Evolutionary conservation across 2,329 filamentous ascomycete species (phyloP).

Genomic region (Teratosphaeria viscida): DNA sequence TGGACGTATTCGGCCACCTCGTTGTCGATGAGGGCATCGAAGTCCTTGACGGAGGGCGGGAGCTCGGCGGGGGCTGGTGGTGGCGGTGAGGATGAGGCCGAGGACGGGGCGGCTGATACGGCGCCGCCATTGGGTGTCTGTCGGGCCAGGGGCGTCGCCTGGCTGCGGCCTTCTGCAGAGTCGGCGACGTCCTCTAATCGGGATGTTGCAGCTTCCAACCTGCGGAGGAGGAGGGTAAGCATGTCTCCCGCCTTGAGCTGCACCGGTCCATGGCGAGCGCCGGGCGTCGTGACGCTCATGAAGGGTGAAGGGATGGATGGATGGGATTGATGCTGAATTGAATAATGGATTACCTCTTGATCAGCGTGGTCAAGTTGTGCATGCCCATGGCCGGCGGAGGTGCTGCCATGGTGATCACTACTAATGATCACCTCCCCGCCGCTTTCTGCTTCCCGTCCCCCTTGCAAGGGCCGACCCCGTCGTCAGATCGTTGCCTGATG

Average conservation of each 20-base stretch:
- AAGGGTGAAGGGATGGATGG: background rate
- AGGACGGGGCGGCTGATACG: constrained; percentile 6
- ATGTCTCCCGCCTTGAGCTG: constrained; percentile 15
- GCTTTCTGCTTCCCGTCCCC: background rate
- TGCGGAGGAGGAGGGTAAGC: constrained; percentile 45
- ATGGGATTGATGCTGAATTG: background rate
- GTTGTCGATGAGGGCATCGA: constrained; percentile 65
- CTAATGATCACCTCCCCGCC: background rate
- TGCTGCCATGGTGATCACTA: background rate
- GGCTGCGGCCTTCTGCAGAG: constrained; percentile 42
- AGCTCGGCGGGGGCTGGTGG: constrained; percentile 39
- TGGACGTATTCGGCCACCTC: constrained; percentile 70
- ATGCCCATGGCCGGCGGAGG: constrained; percentile 46
- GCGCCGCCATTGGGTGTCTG: background rate
- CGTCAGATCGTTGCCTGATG: background rate
- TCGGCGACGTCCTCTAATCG: constrained; percentile 87
- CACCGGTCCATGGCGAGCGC: background rate
- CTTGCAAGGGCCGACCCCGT: background rate
- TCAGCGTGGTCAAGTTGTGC: constrained; percentile 93
- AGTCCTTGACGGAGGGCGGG: constrained; percentile 74
- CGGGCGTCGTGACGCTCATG: background rate
- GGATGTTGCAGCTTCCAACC: constrained; percentile 93
- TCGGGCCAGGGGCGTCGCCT: constrained; percentile 8
- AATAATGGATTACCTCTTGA: constrained; percentile 64
- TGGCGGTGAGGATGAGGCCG: constrained; percentile 11